phyloP scores from a whole-genome alignment of 495 filamentous ascomycete genomes.

The Stereocaulon alpinum region DNA sequence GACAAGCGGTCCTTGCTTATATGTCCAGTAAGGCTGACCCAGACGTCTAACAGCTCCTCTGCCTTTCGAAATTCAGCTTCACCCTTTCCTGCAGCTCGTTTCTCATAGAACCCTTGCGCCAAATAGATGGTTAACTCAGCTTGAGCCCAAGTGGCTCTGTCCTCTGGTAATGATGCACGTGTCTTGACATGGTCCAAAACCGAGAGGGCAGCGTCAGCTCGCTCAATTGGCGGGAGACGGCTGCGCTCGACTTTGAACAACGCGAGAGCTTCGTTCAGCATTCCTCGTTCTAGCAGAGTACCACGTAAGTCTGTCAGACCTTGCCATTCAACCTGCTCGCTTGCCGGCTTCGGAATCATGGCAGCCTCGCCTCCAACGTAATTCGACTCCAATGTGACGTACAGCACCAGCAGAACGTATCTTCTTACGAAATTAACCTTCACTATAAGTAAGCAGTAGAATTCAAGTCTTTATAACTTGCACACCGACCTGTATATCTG shows the following conservation, averaged over 20 bases:
- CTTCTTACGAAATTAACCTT: conserved; percentile 1
- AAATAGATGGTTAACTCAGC: conserved; percentile 1
- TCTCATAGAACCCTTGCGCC: conserved; percentile 1
- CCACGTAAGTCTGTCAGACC: conserved; percentile 1
- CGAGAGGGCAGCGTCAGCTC: background rate
- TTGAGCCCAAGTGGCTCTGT: conserved; percentile 1
- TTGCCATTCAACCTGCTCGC: background rate
- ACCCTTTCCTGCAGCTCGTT: conserved; percentile 1
- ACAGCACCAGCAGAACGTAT: background rate
- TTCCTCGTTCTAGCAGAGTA: conserved; percentile 2
- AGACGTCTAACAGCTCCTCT: background rate
- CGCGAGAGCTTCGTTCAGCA: background rate
- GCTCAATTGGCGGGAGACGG: background rate
- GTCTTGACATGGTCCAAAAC: background rate
- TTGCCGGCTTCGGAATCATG: conserved; percentile 1
- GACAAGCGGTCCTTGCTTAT: background rate
- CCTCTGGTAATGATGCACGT: background rate
- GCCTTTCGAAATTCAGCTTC: conserved; percentile 4
- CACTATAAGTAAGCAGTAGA: conserved; percentile 1
- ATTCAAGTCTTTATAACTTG: conserved; percentile 1
- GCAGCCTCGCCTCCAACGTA: conserved; percentile 1
- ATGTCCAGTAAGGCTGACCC: conserved; percentile 1
- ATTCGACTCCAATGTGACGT: conserved; percentile 1
- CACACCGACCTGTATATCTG: conserved; percentile 5
- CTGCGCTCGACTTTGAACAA: conserved; percentile 1